Conservation (phyloP, 2,329 filamentous ascomycete species). For the Cryphonectria radicalis region DNA sequence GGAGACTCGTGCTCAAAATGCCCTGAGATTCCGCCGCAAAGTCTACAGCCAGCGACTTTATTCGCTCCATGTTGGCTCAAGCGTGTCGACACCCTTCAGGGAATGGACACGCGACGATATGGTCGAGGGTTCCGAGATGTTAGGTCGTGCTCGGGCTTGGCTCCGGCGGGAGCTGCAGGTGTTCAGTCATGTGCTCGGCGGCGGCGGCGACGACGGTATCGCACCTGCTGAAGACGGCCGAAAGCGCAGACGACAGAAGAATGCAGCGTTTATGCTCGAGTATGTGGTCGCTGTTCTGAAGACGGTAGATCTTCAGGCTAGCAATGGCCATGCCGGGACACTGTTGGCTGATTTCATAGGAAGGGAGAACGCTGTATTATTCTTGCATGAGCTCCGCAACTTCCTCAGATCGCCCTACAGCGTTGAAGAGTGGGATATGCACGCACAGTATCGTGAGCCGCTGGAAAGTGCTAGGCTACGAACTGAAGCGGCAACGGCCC, state of each 20-base stretch:
- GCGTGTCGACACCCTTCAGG: constrained; percentile 74
- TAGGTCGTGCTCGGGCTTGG: constrained; percentile 79
- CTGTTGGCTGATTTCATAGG: constrained; percentile 81
- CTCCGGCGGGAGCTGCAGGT: constrained; percentile 83
- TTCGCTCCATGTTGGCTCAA: constrained; percentile 82
- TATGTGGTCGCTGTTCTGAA: constrained; percentile 85
- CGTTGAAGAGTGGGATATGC: constrained; percentile 76
- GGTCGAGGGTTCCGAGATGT: constrained; percentile 64
- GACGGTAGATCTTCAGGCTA: constrained; percentile 79
- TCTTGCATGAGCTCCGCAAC: constrained; percentile 82
- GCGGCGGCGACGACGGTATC: constrained; percentile 35
- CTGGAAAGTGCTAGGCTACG: not conserved
- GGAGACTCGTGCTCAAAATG: constrained; percentile 6
- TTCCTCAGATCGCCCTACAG: constrained; percentile 83
- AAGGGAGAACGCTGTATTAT: constrained; percentile 70
- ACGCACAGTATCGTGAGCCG: constrained; percentile 68
- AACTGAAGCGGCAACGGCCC: not conserved
- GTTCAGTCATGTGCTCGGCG: constrained; percentile 69
- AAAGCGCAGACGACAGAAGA: constrained; percentile 48
- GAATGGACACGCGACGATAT: constrained; percentile 74
- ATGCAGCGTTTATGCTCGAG: constrained; percentile 83
- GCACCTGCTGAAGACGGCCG: constrained; percentile 21
- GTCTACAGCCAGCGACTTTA: constrained; percentile 76
- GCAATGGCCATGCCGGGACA: constrained; percentile 77
- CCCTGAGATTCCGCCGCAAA: constrained; percentile 64